phyloP scores from a whole-genome alignment of 495 filamentous ascomycete genomes.

The Talaromyces ruber region DNA sequence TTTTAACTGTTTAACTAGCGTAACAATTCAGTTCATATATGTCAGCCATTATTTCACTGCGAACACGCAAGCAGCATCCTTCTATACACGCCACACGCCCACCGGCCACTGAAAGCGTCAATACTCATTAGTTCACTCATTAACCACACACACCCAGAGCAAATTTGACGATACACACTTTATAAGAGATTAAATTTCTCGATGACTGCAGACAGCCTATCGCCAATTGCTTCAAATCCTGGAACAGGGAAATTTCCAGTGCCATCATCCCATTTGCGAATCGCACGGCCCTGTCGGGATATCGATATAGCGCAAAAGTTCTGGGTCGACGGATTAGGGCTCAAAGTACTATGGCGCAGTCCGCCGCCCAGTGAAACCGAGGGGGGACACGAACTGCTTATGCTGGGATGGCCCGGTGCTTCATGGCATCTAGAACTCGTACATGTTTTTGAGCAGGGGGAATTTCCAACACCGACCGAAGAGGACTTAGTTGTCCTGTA shows the following conservation, averaged over 20 bases:
- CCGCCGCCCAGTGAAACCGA: slow-evolving; percentile 2
- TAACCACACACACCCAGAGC: neutral
- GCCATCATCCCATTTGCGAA: slow-evolving; percentile 1
- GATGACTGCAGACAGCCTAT: neutral
- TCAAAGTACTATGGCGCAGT: slow-evolving; percentile 1
- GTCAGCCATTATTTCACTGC: too few species aligned
- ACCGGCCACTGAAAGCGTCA: neutral
- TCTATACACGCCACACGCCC: too few species aligned
- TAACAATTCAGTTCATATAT: too few species aligned
- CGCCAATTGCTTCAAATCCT: slow-evolving; percentile 1
- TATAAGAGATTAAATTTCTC: neutral
- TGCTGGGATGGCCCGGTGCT: slow-evolving; percentile 10
- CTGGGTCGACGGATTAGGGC: slow-evolving; percentile 5
- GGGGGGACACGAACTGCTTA: slow-evolving; percentile 10
- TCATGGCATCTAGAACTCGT: slow-evolving; percentile 12
- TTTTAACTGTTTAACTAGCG: too few species aligned
- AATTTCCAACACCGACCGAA: slow-evolving; percentile 8
- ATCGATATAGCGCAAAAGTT: slow-evolving; percentile 1
- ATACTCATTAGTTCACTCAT: neutral
- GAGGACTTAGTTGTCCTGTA: slow-evolving; percentile 12
- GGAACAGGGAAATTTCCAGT: neutral
- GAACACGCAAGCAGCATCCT: too few species aligned
- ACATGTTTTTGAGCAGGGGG: slow-evolving; percentile 7
- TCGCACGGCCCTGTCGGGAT: slow-evolving; percentile 1
- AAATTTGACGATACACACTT: neutral